Evolutionary conservation across 202 grass and related monocot genomes (phyloP).

Genomic region (Bolboschoenoplectus hybrid): DNA sequence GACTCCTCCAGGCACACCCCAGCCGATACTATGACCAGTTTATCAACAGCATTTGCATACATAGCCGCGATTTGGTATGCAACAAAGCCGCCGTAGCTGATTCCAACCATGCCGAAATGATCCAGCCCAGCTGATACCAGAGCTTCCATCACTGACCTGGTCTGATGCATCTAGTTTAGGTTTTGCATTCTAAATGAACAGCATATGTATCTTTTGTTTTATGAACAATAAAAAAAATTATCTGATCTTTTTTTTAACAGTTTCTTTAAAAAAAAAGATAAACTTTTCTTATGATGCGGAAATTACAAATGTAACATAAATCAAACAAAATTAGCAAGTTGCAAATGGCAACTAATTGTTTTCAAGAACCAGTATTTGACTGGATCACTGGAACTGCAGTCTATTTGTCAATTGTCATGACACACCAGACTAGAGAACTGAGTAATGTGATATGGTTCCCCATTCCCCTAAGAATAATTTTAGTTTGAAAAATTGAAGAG

Average conservation of each 20-base stretch:
- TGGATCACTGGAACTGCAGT: not conserved
- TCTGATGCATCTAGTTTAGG: slow-evolving; percentile 49
- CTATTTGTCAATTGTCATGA: not conserved
- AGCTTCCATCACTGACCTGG: slow-evolving; percentile 61
- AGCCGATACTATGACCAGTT: slow-evolving; percentile 58
- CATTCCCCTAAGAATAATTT: not conserved
- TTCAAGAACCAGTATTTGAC: not conserved
- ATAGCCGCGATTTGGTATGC: slow-evolving; percentile 74
- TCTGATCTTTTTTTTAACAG: not conserved
- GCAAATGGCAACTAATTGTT: not conserved
- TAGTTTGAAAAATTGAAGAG: not conserved
- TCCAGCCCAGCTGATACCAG: slow-evolving; percentile 43
- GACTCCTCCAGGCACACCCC: slow-evolving; percentile 80
- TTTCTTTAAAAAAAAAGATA: not conserved
- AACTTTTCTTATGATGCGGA: not conserved
- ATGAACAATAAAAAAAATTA: not conserved
- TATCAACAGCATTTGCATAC: slow-evolving; percentile 60
- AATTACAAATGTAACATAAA: not conserved
- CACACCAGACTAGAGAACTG: not conserved
- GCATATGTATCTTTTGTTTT: not conserved
- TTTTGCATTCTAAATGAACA: slow-evolving; percentile 1
- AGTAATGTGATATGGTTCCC: not conserved
- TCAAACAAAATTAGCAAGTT: not conserved
- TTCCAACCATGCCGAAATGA: slow-evolving; percentile 59
- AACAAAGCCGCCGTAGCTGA: slow-evolving; percentile 93